phyloP scores from a whole-genome alignment of 176 grass and related monocot species.

The Phragmites australis region DNA sequence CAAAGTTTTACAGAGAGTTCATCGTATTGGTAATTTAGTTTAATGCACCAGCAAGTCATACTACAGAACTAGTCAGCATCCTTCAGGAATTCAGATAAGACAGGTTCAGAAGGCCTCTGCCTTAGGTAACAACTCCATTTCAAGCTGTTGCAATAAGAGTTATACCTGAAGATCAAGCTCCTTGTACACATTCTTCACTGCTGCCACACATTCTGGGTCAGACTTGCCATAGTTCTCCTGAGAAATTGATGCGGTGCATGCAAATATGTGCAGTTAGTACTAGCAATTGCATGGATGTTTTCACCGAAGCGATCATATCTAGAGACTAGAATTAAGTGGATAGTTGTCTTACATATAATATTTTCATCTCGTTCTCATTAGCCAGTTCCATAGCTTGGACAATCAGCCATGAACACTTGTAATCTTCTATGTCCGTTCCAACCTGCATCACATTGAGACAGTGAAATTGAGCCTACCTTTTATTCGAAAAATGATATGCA shows the following conservation, averaged over 20 bases:
- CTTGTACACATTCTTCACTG: conserved; percentile 61
- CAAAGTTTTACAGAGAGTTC: neutral
- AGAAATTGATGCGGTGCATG: neutral
- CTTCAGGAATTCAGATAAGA: neutral
- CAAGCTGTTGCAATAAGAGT: neutral
- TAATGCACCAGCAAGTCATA: neutral
- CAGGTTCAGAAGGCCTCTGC: neutral
- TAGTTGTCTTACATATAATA: conserved; percentile 52
- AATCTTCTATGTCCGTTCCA: conserved; percentile 84
- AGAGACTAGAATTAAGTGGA: neutral
- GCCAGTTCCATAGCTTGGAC: conserved; percentile 69
- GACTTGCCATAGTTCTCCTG: conserved; percentile 74
- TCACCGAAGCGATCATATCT: neutral
- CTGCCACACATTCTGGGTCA: conserved; percentile 46
- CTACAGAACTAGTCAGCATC: neutral
- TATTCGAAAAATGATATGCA: neutral
- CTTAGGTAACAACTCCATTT: neutral
- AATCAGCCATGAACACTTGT: conserved; percentile 76
- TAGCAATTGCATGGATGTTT: neutral
- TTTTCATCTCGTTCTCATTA: conserved; percentile 66
- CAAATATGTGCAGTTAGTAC: neutral
- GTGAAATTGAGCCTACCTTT: neutral
- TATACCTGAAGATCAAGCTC: conserved; percentile 68
- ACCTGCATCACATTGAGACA: conserved; percentile 39
- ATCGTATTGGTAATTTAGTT: neutral